phyloP scores from a whole-genome alignment of 306 rosid species.

The Medicago truncatula region DNA sequence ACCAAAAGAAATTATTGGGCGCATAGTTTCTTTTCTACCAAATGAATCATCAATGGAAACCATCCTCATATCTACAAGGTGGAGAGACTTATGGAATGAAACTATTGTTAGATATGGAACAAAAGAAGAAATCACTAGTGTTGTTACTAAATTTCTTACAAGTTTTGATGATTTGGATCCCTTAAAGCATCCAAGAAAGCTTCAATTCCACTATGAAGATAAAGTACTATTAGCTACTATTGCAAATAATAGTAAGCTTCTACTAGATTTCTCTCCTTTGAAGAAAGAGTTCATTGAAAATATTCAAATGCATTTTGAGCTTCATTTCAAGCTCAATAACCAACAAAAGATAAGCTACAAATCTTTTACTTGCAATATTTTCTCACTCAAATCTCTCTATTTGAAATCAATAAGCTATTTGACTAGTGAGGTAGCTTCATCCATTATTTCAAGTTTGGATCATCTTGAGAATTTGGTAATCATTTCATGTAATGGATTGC shows the following conservation, averaged over 20 bases:
- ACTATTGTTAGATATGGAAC: conserved; percentile 48
- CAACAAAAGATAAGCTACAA: conserved; percentile 27
- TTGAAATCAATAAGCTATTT: conserved; percentile 65
- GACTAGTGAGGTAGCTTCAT: conserved; percentile 55
- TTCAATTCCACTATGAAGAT: conserved; percentile 55
- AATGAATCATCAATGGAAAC: conserved; percentile 70
- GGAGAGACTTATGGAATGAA: conserved; percentile 74
- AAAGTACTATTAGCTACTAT: conserved; percentile 52
- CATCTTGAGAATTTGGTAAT: conserved; percentile 68
- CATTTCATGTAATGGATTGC: conserved; percentile 61
- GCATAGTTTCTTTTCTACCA: conserved; percentile 67
- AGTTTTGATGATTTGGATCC: conserved; percentile 58
- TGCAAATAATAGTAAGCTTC: conserved; percentile 61
- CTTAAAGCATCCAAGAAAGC: conserved; percentile 61
- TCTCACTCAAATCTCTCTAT: conserved; percentile 61
- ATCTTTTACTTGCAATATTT: conserved; percentile 43
- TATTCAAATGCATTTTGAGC: conserved; percentile 46
- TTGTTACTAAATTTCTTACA: conserved; percentile 48
- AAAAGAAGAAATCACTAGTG: conserved; percentile 39
- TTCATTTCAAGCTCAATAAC: conserved; percentile 47
- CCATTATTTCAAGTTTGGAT: conserved; percentile 56
- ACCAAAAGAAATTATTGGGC: conserved; percentile 58
- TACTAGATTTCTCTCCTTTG: conserved; percentile 56
- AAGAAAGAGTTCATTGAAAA: conserved; percentile 39
- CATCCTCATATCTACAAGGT: conserved; percentile 61